Conservation (phyloP, 2,329 filamentous ascomycete genomes). For the Venturia pyrina region DNA sequence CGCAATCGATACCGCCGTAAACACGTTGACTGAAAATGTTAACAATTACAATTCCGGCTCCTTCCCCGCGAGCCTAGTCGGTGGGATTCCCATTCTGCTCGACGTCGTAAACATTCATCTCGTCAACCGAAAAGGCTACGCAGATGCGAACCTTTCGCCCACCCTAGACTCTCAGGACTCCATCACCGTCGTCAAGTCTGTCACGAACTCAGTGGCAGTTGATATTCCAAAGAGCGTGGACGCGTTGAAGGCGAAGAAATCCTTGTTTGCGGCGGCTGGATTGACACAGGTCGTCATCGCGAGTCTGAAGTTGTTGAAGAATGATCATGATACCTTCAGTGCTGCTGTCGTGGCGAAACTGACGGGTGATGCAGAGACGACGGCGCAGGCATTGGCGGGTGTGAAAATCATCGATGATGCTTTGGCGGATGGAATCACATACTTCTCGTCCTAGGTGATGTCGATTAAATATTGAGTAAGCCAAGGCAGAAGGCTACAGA, state of each 20-base stretch:
- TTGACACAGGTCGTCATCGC: slow-evolving; percentile 15
- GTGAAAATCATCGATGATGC: slow-evolving; percentile 16
- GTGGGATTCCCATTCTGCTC: not conserved
- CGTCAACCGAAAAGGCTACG: slow-evolving; percentile 17
- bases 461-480: too few relatives aligned
- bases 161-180: slow-evolving; percentile 16
- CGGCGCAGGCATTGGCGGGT: slow-evolving; percentile 10
- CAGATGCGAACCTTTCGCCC: slow-evolving; percentile 16
- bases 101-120: not conserved
- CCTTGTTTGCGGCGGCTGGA: slow-evolving; percentile 13
- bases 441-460: slow-evolving; percentile 13
- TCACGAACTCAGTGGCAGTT: slow-evolving; percentile 15
- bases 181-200: slow-evolving; percentile 16
- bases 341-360: slow-evolving; percentile 12
- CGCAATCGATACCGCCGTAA: not conserved
- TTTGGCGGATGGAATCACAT: slow-evolving; percentile 15
- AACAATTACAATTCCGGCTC: not conserved
- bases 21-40: not conserved
- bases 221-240: slow-evolving; percentile 16
- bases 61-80: not conserved
- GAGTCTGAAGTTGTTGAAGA: slow-evolving; percentile 16
- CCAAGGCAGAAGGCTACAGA: too few relatives aligned
- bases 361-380: slow-evolving; percentile 7
- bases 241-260: slow-evolving; percentile 16
- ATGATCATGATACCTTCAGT: slow-evolving; percentile 15